Evolutionary conservation across 139 green algal genomes (phyloP), one percentile per base, ranked within the genome.

Genomic region (Chlamydomonas sphaeroides): DNA sequence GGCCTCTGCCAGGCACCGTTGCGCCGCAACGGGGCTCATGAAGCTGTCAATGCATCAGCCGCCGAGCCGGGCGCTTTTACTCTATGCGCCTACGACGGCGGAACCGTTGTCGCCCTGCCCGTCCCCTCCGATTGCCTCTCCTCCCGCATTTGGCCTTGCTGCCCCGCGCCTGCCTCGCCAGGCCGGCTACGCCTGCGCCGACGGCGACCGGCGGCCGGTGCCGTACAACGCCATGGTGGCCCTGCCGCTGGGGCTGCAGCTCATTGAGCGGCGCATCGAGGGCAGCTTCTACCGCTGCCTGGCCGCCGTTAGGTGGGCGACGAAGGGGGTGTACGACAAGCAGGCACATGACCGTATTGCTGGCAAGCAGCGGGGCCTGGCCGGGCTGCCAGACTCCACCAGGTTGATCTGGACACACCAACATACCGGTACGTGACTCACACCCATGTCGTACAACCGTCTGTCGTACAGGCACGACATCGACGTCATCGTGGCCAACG

Each of bases 191-290:
- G 36, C 72, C 11, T 80, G 72, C 36, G 28, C 30, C 38, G 72
- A 80, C 57, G 72, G 72, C 56, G 72, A 80, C 56, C 32, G 56
- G 5, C 72, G 72, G 56, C 72, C 57, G 28, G 72, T 80, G 72
- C 75, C 61, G 45, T 82, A 82, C 59, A 82, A 82, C 75, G 75
- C 61, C 41, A 45, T 82, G n/a, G 62, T 82, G 20, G 61, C 75
- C 30, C 62, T 82, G 75, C 75, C 75, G 28, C 49, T 72, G 41
- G 57, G n/a, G 1, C 75, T 82, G 18, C 32, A 48, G n/a, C n/a
- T 62, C 18, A 33, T 82, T 4, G 41, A 72, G 41, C 10, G 48
- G 42, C 61, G 75, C 14, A 33, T 82, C 21, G 28, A 82, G 3
- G 30, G 15, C 75, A 26, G 21, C 39, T 82, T 72, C 75, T 82